These are phyloP conservation scores for Candida montana DNA, from an alignment of 805 yeast genomes.

Conservation along the genomic window DNA sequence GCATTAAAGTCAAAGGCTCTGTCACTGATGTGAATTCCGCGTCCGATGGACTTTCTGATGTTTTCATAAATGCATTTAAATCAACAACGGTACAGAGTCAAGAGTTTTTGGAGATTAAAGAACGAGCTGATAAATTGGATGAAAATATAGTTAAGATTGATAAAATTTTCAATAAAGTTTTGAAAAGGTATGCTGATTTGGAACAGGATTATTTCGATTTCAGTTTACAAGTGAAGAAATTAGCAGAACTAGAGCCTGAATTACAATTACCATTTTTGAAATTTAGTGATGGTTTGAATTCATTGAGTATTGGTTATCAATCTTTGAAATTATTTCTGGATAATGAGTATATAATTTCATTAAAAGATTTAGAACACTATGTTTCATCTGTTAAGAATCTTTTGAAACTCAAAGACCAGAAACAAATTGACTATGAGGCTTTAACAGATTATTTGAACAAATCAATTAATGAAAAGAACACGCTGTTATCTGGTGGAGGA, in stretches of 20 bases:
- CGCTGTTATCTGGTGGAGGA: conserved; percentile 46
- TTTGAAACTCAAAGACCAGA: conserved; percentile 82
- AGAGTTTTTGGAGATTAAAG: conserved; percentile 79
- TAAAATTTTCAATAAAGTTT: conserved; percentile 65
- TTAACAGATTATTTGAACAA: conserved; percentile 71
- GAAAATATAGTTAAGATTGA: conserved; percentile 79
- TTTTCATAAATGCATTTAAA: conserved; percentile 89
- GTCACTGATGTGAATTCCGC: conserved; percentile 16
- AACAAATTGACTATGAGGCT: conserved; percentile 86
- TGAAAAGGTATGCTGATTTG: conserved; percentile 67
- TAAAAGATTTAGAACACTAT: conserved; percentile 85
- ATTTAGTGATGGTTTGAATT: conserved; percentile 44
- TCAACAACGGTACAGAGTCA: conserved; percentile 61
- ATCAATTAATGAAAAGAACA: conserved; percentile 60
- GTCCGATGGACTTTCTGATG: conserved; percentile 78
- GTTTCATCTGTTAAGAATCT: conserved; percentile 58
- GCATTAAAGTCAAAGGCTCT: conserved; percentile 34
- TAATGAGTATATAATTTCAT: conserved; percentile 71
- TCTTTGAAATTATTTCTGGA: conserved; percentile 53
- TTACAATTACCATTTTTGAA: conserved; percentile 30
- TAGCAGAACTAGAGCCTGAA: conserved; percentile 53
- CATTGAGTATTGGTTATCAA: conserved; percentile 36
- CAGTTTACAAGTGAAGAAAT: conserved; percentile 59
- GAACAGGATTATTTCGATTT: conserved; percentile 70
- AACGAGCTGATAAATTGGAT: conserved; percentile 75